phyloP scores from a whole-genome alignment of 805 yeast genomes.

The Ogataea sp. region DNA sequence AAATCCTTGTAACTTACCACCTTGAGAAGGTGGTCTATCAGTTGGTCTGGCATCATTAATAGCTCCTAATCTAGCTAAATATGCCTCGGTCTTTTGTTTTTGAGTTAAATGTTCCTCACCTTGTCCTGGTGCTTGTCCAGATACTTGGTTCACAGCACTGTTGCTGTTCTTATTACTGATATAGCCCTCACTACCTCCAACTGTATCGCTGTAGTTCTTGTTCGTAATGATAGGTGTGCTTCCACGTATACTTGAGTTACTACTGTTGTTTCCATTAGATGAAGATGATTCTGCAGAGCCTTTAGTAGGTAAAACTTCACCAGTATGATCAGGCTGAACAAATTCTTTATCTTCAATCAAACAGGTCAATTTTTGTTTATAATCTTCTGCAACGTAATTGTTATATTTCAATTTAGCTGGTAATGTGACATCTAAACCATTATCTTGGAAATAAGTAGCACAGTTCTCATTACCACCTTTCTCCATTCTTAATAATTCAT shows the following conservation, averaged over 20 bases:
- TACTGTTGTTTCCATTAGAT: too few relatives aligned
- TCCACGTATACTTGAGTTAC: neutral
- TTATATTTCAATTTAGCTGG: slow-evolving; percentile 74
- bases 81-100: slow-evolving; percentile 66
- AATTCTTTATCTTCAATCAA: slow-evolving; percentile 67
- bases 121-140: slow-evolving; percentile 7
- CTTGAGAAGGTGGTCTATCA: slow-evolving; percentile 83
- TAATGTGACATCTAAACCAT: slow-evolving; percentile 60
- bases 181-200: slow-evolving; percentile 6
- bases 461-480: slow-evolving; percentile 85
- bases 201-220: too few relatives aligned
- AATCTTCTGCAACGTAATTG: slow-evolving; percentile 90
- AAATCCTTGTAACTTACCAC: slow-evolving; percentile 88
- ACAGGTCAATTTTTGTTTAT: slow-evolving; percentile 73
- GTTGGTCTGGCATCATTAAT: slow-evolving; percentile 67
- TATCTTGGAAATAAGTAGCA: slow-evolving; percentile 52
- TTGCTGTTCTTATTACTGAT: too few relatives aligned
- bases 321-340: slow-evolving; percentile 53
- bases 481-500: slow-evolving; percentile 86
- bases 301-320: slow-evolving; percentile 31
- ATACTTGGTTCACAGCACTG: slow-evolving; percentile 4
- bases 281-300: neutral
- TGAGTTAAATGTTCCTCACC: too few relatives aligned
- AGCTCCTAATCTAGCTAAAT: slow-evolving; percentile 73
- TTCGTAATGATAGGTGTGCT: slow-evolving; percentile 3